phyloP scores from a whole-genome alignment of 2,329 filamentous ascomycete genomes.

The Diaporthe sp. region DNA sequence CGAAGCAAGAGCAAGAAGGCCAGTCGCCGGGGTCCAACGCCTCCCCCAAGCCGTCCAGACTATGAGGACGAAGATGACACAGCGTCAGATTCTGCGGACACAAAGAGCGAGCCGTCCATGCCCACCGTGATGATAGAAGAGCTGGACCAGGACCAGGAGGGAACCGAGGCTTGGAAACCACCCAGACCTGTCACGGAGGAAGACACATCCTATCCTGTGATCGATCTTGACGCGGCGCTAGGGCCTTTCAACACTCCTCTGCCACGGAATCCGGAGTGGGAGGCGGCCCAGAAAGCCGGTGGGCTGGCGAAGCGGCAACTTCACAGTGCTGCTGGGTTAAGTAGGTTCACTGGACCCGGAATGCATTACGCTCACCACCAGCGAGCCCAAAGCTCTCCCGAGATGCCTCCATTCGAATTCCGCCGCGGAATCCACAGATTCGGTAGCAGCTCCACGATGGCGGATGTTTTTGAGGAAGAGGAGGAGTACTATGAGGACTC shows the following conservation, averaged over 20 bases:
- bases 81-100: slow-evolving; percentile 42
- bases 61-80: slow-evolving; percentile 49
- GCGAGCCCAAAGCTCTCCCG: slow-evolving; percentile 83
- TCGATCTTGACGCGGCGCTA: slow-evolving; percentile 93
- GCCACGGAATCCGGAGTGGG: slow-evolving; percentile 73
- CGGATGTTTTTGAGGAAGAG: slow-evolving; percentile 88
- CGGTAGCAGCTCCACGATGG: slow-evolving; percentile 80
- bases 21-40: slow-evolving; percentile 61
- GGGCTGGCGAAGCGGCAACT: slow-evolving; percentile 74
- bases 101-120: slow-evolving; percentile 48
- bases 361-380: slow-evolving; percentile 78
- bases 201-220: slow-evolving; percentile 82
- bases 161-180: slow-evolving; percentile 53
- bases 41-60: slow-evolving; percentile 52
- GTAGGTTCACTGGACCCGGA: slow-evolving; percentile 75
- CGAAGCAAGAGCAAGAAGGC: slow-evolving; percentile 57
- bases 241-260: slow-evolving; percentile 90
- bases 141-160: slow-evolving; percentile 46
- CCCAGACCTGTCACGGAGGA: slow-evolving; percentile 60
- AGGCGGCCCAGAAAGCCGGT: slow-evolving; percentile 72
- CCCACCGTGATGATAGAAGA: slow-evolving; percentile 58
- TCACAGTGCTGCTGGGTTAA: slow-evolving; percentile 81
- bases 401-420: slow-evolving; percentile 80
- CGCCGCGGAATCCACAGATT: slow-evolving; percentile 71
- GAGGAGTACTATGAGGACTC: slow-evolving; percentile 73